Conservation (phyloP, 225 moss, liverwort and hornwort species). For the Polytrichum commune region DNA sequence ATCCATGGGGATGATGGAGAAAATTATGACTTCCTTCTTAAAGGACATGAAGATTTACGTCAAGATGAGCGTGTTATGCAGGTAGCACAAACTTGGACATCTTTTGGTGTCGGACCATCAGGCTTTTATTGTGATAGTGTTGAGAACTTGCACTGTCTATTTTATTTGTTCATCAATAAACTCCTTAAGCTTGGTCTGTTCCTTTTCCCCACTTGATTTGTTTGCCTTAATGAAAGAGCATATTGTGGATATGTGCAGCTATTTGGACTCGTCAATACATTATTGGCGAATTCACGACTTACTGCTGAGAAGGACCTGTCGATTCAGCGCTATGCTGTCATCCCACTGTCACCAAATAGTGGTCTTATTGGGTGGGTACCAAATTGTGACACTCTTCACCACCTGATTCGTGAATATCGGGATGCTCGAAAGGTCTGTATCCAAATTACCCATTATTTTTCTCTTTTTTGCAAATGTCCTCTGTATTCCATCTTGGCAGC, state of each 20-base stretch:
- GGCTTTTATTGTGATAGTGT: too few relatives aligned
- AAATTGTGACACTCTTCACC: slow-evolving; percentile 94
- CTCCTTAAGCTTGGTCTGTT: neutral
- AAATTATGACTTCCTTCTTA: slow-evolving; percentile 87
- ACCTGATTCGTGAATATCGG: slow-evolving; percentile 92
- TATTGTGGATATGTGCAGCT: slow-evolving; percentile 47
- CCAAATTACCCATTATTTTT: too few relatives aligned
- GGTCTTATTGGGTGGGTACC: slow-evolving; percentile 99
- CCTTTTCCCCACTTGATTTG: neutral
- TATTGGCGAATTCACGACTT: slow-evolving; percentile 83
- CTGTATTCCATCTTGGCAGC: too few relatives aligned
- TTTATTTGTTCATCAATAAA: too few relatives aligned
- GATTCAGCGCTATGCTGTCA: slow-evolving; percentile 94
- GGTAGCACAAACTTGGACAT: slow-evolving; percentile 28
- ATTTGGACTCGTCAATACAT: slow-evolving; percentile 95
- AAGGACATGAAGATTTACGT: slow-evolving; percentile 97
- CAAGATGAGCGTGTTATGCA: slow-evolving; percentile 99
- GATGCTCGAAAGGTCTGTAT: slow-evolving; percentile 74
- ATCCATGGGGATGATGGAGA: slow-evolving; percentile 96
- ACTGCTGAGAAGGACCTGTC: slow-evolving; percentile 95
- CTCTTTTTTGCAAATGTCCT: too few relatives aligned
- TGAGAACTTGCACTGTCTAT: too few relatives aligned
- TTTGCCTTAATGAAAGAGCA: too few relatives aligned
- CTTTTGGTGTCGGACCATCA: neutral
- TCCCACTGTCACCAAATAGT: slow-evolving; percentile 95